Conservation (phyloP, 164 flowering plant genomes). For the Echeveria elegans region DNA sequence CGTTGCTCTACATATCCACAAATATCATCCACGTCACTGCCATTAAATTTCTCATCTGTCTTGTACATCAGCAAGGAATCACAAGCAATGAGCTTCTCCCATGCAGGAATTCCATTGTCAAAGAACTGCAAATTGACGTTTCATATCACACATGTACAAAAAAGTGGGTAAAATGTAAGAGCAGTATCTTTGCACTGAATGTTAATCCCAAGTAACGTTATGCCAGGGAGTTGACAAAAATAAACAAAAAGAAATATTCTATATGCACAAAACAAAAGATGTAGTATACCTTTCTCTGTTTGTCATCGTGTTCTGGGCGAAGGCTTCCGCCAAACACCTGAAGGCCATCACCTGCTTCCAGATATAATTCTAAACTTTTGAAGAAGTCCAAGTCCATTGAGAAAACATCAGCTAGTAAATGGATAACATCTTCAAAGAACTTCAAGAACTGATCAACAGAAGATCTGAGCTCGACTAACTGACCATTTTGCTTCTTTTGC, state of each 20-base stretch:
- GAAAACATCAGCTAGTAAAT: constrained; percentile 31
- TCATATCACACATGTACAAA: background rate
- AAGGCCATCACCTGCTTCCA: constrained; percentile 23
- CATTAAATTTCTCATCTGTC: constrained; percentile 20
- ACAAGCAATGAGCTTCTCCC: constrained; percentile 27
- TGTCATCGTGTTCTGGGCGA: constrained; percentile 23
- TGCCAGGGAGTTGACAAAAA: background rate
- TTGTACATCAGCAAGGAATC: constrained; percentile 19
- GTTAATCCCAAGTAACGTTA: background rate
- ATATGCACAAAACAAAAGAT: background rate
- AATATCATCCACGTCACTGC: constrained; percentile 19
- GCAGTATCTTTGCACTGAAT: background rate
- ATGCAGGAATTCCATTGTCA: constrained; percentile 4
- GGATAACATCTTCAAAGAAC: constrained; percentile 28
- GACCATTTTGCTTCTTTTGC: constrained; percentile 30
- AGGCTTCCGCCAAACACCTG: constrained; percentile 15
- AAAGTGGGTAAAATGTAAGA: background rate
- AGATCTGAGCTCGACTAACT: constrained; percentile 33
- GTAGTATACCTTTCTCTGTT: constrained; percentile 35
- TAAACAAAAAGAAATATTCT: background rate
- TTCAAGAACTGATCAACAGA: constrained; percentile 32
- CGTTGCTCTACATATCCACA: constrained; percentile 18
- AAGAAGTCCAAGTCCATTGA: constrained; percentile 48
- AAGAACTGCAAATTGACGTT: constrained; percentile 6
- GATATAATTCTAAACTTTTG: constrained; percentile 27